Base-by-base conservation (phyloP, 129 eudicot species). In the Solidago caesia region DNA sequence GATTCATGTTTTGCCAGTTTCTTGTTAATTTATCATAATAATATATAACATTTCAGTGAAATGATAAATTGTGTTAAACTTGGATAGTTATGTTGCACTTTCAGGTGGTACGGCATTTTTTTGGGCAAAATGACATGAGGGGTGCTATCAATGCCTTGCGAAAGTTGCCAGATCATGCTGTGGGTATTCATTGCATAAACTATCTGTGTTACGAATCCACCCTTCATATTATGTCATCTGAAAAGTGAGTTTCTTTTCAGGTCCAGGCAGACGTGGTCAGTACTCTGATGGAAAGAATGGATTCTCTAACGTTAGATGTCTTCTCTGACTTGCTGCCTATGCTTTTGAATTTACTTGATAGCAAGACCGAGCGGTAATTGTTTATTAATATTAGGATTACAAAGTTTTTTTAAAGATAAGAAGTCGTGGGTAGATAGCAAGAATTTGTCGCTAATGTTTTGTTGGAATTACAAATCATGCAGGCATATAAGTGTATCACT, bases 131-230 rank as follows among this genome's bases (percentile, higher is more conserved):
- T 72, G 99, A 95, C 77, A 79, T 85, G 13, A 85, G 73, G 75
- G 97, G 96, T 79, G 93, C 99, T 53, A 89, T 95, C 44, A 81
- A 81, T 73, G 94, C 94, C 14, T 69, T 87, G 77, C 84, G 52
- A 83, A 95, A 87, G 84, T 70, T 95, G 82, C 96, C 97, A 57
- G 99, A 95, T 82, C 90, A 85, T 82, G 84, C 97, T 80, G 99
- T 95, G 82, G 33, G 98, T 85, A 75, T 76, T 75, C 39, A 16
- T 78, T 66, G 67, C 52, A 74, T 48, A 59, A 33, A 29, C 8
- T 70, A 44, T 11, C 39, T 44, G 26, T 5, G 46, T 59, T 74
- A 9, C 8, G 63, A 46, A 12, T 72, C 78, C 25, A 67, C 44
- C 9, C 33, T 73, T 45, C 71, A 71, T 44, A 11, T 51, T 16